phyloP scores from a whole-genome alignment of 345 rosid genomes.

The Diplotaxis tenuifolia region DNA sequence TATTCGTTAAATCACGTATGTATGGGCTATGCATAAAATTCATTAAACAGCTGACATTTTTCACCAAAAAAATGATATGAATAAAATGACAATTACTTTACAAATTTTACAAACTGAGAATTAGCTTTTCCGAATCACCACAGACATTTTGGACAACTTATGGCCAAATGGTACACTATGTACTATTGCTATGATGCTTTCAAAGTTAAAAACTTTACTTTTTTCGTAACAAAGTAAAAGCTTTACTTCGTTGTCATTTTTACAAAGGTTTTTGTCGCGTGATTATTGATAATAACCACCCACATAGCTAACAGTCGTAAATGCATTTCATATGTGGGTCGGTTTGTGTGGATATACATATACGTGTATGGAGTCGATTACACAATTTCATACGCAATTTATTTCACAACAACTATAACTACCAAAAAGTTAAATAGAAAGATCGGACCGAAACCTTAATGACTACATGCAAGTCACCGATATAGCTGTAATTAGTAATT shows the following conservation, averaged over 20 bases:
- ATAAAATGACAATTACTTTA: background rate
- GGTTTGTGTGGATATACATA: background rate
- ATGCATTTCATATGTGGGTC: background rate
- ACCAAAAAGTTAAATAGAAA: slow-evolving; percentile 8
- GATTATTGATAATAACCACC: background rate
- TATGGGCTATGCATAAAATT: background rate
- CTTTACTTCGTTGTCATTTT: background rate
- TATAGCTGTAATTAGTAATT: background rate
- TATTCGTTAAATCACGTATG: background rate
- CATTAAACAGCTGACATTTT: background rate
- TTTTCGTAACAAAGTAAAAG: too few species aligned
- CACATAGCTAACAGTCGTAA: background rate
- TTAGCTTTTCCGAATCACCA: background rate
- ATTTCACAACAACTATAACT: slow-evolving; percentile 12
- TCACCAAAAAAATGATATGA: background rate
- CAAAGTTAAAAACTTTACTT: background rate
- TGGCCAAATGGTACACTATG: background rate
- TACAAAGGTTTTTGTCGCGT: background rate
- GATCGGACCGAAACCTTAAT: background rate
- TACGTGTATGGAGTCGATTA: background rate
- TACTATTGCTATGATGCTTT: background rate
- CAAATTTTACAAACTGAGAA: background rate
- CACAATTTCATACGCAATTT: background rate
- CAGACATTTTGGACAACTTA: background rate
- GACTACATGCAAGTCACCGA: background rate